These are phyloP conservation scores for Monilinia aucupariae DNA, from an alignment of 2,329 filamentous ascomycete genomes.

Conservation along the genomic window DNA sequence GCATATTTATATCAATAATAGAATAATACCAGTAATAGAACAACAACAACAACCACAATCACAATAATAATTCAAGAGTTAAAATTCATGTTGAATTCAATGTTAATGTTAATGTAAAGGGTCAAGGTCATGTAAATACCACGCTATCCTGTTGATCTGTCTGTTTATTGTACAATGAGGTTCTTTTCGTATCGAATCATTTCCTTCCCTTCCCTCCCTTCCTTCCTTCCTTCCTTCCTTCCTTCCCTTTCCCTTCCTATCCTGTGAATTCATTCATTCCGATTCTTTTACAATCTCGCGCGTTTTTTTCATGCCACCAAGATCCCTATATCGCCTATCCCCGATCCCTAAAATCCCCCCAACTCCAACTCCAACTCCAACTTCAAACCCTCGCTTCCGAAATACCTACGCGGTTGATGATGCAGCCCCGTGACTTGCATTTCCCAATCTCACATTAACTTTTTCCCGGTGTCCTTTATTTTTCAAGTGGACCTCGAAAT, in stretches of 20 bases:
- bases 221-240: neutral
- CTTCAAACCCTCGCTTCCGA: neutral
- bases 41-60: too few species aligned
- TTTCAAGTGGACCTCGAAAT: slow-evolving; percentile 88
- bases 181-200: neutral
- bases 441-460: slow-evolving; percentile 45
- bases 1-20: too few species aligned
- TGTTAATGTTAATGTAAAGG: too few species aligned
- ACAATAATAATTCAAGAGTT: too few species aligned
- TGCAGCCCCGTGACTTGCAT: neutral
- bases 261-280: neutral
- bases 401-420: neutral
- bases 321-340: too few species aligned
- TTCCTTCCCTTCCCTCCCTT: neutral
- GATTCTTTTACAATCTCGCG: too few species aligned
- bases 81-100: too few species aligned
- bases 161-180: neutral
- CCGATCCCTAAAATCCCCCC: neutral
- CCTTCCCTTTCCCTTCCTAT: neutral
- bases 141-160: neutral
- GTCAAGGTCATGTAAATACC: neutral
- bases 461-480: slow-evolving; percentile 74
- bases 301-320: too few species aligned
- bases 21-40: too few species aligned
- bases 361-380: neutral